These are phyloP conservation scores for Gymnopus androsaceus DNA, from an alignment of 1,284 basidiomycete species.

Conservation along the genomic window DNA sequence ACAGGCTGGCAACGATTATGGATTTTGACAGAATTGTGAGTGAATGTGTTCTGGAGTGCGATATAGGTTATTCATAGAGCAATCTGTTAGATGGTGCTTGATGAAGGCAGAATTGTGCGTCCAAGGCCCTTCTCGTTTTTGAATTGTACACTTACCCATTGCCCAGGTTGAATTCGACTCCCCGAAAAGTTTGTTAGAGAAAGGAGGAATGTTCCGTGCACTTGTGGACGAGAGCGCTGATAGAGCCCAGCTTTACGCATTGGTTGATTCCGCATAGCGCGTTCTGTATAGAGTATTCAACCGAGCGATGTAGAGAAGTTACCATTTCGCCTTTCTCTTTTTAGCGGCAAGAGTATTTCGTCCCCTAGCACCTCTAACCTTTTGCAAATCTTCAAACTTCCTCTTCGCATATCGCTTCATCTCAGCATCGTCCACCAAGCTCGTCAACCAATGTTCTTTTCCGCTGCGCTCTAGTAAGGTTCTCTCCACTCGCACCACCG, in stretches of 20 bases:
- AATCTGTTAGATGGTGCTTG: constrained; percentile 34
- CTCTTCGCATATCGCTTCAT: constrained; percentile 84
- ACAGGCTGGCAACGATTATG: constrained; percentile 29
- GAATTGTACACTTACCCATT: not conserved
- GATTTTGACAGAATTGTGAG: constrained; percentile 18
- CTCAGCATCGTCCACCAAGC: constrained; percentile 75
- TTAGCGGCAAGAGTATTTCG: constrained; percentile 74
- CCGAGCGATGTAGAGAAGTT: constrained; percentile 18
- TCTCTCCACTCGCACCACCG: constrained; percentile 71
- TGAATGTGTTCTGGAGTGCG: not conserved
- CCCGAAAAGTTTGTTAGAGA: constrained; percentile 35
- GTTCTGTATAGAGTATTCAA: not conserved
- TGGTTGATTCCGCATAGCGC: not conserved
- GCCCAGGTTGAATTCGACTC: constrained; percentile 38
- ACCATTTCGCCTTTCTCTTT: constrained; percentile 74
- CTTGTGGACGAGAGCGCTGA: constrained; percentile 42
- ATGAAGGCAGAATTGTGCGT: constrained; percentile 37
- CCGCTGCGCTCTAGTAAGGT: constrained; percentile 65
- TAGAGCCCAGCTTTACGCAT: constrained; percentile 32
- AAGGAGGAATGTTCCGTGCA: constrained; percentile 35
- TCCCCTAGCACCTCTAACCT: constrained; percentile 70
- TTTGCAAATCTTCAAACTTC: constrained; percentile 88
- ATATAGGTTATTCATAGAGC: constrained; percentile 2
- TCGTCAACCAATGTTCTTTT: constrained; percentile 89
- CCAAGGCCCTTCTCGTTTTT: not conserved